Evolutionary conservation across 2,329 filamentous ascomycete species (phyloP).

Genomic region (Ceratocystiopsis sp.): DNA sequence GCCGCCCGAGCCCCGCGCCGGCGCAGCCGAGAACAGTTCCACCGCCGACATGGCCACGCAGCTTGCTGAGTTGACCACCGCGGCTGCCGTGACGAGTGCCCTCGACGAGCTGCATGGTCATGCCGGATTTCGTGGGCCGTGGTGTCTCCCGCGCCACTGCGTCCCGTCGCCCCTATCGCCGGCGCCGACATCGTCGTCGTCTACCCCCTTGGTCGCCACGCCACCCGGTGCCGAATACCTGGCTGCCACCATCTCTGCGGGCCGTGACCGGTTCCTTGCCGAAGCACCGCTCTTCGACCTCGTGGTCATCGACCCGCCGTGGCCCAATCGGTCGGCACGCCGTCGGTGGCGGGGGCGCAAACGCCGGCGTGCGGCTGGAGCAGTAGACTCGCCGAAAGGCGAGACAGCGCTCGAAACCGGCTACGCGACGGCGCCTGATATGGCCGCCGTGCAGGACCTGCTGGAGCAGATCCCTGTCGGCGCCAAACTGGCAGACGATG

Average conservation of each 20-base stretch:
- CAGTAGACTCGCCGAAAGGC: too few species aligned
- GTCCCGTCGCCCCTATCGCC: slow-evolving; percentile 1
- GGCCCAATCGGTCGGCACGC: slow-evolving; percentile 61
- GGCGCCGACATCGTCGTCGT: neutral
- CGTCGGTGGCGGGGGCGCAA: slow-evolving; percentile 23
- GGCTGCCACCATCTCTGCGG: slow-evolving; percentile 28
- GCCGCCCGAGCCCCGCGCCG: slow-evolving; percentile 15
- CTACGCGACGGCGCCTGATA: slow-evolving; percentile 27
- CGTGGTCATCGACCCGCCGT: slow-evolving; percentile 60
- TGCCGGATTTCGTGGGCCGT: slow-evolving; percentile 23
- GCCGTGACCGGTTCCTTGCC: slow-evolving; percentile 22
- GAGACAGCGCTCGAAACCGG: neutral
- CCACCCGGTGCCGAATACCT: slow-evolving; percentile 26
- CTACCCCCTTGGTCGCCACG: slow-evolving; percentile 16
- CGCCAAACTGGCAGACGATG: slow-evolving; percentile 25
- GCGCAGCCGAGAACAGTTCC: slow-evolving; percentile 6
- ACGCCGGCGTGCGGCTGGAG: slow-evolving; percentile 9
- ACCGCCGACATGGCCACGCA: slow-evolving; percentile 26
- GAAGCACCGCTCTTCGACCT: slow-evolving; percentile 41
- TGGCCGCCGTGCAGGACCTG: slow-evolving; percentile 29
- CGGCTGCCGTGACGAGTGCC: slow-evolving; percentile 27
- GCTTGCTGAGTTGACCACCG: slow-evolving; percentile 36
- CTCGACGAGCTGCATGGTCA: slow-evolving; percentile 19
- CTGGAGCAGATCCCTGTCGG: slow-evolving; percentile 40
- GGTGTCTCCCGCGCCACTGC: slow-evolving; percentile 22